Evolutionary conservation across 208 protist species (phyloP), one percentile per base, ranked within the genome.

Genomic region (Wallacemonas sp.): DNA sequence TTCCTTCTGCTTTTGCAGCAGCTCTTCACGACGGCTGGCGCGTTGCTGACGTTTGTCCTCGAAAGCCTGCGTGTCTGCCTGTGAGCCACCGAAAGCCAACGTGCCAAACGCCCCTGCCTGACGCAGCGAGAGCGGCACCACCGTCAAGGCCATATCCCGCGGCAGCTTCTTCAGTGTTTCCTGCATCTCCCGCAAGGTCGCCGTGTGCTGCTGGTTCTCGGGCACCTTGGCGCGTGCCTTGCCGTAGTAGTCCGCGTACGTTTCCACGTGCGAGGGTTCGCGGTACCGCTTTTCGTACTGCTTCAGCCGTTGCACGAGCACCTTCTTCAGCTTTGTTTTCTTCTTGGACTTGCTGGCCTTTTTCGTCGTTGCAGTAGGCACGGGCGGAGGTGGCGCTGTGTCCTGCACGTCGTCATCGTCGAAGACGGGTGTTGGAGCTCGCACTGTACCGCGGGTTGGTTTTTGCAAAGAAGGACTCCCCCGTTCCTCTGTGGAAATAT

Each of bases 231-330:
- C 44, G 29, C 29, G 63, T 3, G 57, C 57, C 57, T 63, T 45
- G 39, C 26, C 55, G 70, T 93, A 91, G 73, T 91, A 93, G 34
- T 85, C 77, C 12, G 73, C 79, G 73, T 93, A 93, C n/a, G 68
- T 86, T 45, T 80, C 52, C 13, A 48, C 39, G 17, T 33, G 54
- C 30, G 63, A 39, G 2, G 76, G 72, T 1, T 59, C 57, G n/a
- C 71, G 78, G 62, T 91, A 87, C 12, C 39, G 38, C 27, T 69
- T 63, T 42, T 83, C 76, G 48, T 91, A 88, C 59, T 89, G 79
- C 42, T 73, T 68, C n/a, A 90, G 63, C 9, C 62, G 62, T 17
- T 73, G 64, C 9, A 45, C 69, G 4, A 92, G 53, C 26, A 24
- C 29, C 21, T 57, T 46, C 39, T 63, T 63, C 17, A 4, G 29